phyloP scores from a whole-genome alignment of 345 rosid species.

The Syzygium aromaticum region DNA sequence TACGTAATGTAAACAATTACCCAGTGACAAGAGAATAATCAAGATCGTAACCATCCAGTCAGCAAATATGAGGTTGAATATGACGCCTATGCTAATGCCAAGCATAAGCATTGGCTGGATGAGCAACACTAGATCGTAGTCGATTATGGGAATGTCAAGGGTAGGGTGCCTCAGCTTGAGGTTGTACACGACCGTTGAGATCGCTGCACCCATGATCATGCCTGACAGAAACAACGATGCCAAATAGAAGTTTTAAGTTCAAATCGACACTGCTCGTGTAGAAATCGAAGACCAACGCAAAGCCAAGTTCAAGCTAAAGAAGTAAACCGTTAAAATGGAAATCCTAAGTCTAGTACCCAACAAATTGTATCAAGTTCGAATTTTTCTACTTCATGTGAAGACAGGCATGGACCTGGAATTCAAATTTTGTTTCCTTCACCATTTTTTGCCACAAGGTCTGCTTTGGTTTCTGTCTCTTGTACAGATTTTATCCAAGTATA shows the following conservation, averaged over 20 bases:
- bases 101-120: conserved; percentile 7
- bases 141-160: not conserved
- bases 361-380: not conserved
- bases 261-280: not conserved
- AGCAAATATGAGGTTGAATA: conserved; percentile 1
- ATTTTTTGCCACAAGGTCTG: not conserved
- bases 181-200: conserved; percentile 4
- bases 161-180: conserved; percentile 7
- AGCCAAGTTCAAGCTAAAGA: not conserved
- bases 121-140: conserved; percentile 3
- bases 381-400: not conserved
- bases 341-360: not conserved
- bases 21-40: not conserved
- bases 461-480: not conserved
- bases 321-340: not conserved
- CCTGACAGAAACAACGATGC: not conserved
- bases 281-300: not conserved
- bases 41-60: conserved; percentile 7
- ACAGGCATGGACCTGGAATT: not conserved
- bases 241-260: not conserved
- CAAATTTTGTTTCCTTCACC: not conserved
- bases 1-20: not conserved
- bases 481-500: not conserved
- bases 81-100: conserved; percentile 1
- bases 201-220: conserved; percentile 7